Base-by-base conservation (phyloP, 257 asterid genomes). In the Capsicum rhomboideum region DNA sequence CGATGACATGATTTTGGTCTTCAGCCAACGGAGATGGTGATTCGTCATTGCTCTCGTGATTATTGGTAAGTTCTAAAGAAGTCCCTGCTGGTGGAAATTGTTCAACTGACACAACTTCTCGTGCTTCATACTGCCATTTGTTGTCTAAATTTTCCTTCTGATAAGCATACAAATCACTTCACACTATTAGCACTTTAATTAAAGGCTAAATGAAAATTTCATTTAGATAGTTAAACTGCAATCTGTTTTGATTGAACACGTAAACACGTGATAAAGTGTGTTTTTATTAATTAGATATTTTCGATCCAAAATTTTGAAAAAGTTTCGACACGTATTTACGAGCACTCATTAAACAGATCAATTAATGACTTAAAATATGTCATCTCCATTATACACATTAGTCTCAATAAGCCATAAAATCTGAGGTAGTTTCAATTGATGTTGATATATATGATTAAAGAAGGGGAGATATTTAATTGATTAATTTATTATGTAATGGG, bases 41-140 rank as follows among this genome's bases (percentile, higher is more conserved):
- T 12, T 88, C 26, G 83, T 93, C 87, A n/a, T 82, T 49, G 13
- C 74, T 80, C 55, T 59, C 58, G 74, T 85, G 93, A 40, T 82
- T 89, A 55, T 86, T 88, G 6, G 95, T 86, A 44, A 67, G 28
- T 37, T 95, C 98, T 8, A 97, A 93, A 31, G 97, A 95, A 82
- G 97, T 97, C 82, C 84, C 97, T 1, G 93, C 90, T 0, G 95
- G 95, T 0, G 95, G 95, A 56, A 95, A 95, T 88, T 93, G 97
- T 88, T 95, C 98, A 0, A 93, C 88, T 4, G 97, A 90, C 80
- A 95, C 94, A 1, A 92, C 98, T 72, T 97, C 98, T 9, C 94
- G 98, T 6, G 96, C 93, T 64, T 93, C 97, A 1, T 34, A 4
- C 18, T 90, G 94, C 96, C 94, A 92, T 84, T 90, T 91, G 50